A percentile compares a stretch with the other conserved stretches of the same genome.
phyloP scores from a whole-genome alignment of 1,139 yeast species.

The Citeromyces hawaiiensis region DNA sequence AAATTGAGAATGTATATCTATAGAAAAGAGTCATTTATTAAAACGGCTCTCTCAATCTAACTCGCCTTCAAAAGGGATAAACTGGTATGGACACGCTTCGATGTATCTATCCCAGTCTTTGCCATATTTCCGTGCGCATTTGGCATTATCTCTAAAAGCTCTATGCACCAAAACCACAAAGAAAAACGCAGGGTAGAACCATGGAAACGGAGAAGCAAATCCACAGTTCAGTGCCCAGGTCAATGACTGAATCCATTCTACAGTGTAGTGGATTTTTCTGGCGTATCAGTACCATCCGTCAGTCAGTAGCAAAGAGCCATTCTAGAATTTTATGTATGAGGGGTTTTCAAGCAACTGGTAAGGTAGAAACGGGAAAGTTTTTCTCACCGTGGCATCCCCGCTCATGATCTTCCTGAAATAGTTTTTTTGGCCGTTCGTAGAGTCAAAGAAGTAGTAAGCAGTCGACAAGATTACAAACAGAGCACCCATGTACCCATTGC shows the following conservation, averaged over 20 bases:
- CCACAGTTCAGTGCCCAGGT: constrained; percentile 95
- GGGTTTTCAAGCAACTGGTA: constrained; percentile 74
- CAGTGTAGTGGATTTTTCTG: constrained; percentile 90
- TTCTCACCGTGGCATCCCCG: constrained; percentile 65
- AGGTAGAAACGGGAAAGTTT: constrained; percentile 89
- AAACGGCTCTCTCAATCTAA: not conserved
- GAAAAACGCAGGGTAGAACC: constrained; percentile 93
- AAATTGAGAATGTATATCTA: too few relatives aligned
- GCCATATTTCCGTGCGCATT: constrained; percentile 81
- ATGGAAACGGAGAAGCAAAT: constrained; percentile 75
- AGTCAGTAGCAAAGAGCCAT: constrained; percentile 72
- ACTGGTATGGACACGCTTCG: constrained; percentile 82
- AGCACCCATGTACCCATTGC: constrained; percentile 39
- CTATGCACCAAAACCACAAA: constrained; percentile 79
- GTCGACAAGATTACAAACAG: constrained; percentile 42
- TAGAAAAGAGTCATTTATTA: too few relatives aligned
- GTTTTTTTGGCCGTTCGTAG: constrained; percentile 92
- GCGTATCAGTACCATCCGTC: constrained; percentile 94
- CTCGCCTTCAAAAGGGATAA: constrained; percentile 62
- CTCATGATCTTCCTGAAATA: constrained; percentile 79
- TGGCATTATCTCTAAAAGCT: constrained; percentile 72
- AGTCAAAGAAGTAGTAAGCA: constrained; percentile 89
- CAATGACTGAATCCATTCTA: constrained; percentile 77
- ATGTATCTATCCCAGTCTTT: constrained; percentile 84
- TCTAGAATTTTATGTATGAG: constrained; percentile 66